Evolutionary conservation across 2,329 filamentous ascomycete genomes (phyloP).

Genomic region (Trichoderma atroviride): DNA sequence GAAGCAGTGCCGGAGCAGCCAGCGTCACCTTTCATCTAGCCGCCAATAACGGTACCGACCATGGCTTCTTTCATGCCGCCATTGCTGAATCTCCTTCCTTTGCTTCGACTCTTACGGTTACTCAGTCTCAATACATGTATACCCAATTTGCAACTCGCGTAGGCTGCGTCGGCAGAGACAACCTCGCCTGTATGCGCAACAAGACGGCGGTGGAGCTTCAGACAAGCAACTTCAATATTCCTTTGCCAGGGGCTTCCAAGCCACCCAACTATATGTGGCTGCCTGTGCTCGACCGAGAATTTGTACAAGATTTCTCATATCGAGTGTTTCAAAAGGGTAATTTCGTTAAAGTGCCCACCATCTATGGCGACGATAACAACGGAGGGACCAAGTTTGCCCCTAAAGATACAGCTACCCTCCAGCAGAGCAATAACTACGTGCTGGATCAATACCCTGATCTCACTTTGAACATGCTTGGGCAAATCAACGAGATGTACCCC

Average conservation of each 20-base stretch:
- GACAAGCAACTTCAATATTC: slow-evolving; percentile 45
- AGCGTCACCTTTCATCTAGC: slow-evolving; percentile 67
- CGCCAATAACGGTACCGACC: slow-evolving; percentile 53
- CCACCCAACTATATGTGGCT: slow-evolving; percentile 56
- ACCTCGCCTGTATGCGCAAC: slow-evolving; percentile 50
- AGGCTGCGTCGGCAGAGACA: slow-evolving; percentile 44
- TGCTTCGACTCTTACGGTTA: slow-evolving; percentile 49
- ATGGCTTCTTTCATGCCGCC: slow-evolving; percentile 54
- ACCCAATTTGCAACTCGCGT: slow-evolving; percentile 50
- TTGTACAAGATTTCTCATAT: slow-evolving; percentile 56
- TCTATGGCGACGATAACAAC: slow-evolving; percentile 48
- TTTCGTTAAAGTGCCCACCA: slow-evolving; percentile 57
- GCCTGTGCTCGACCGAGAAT: slow-evolving; percentile 57
- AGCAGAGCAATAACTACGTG: slow-evolving; percentile 40
- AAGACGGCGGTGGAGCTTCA: slow-evolving; percentile 48
- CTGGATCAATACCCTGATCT: slow-evolving; percentile 41
- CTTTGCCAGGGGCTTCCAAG: slow-evolving; percentile 34
- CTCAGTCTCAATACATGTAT: slow-evolving; percentile 56
- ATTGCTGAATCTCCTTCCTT: slow-evolving; percentile 57
- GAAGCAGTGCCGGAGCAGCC: slow-evolving; percentile 68
- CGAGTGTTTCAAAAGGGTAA: slow-evolving; percentile 50
- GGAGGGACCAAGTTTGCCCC: slow-evolving; percentile 44
- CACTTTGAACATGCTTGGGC: slow-evolving; percentile 36
- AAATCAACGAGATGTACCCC: slow-evolving; percentile 42
- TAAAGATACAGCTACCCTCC: slow-evolving; percentile 37